Percentiles rank a stretch among this genome's conserved stretches.
These are phyloP conservation scores for Wickerhamomyces xylosicus DNA, from an alignment of 805 yeast species.

Conservation along the genomic window DNA sequence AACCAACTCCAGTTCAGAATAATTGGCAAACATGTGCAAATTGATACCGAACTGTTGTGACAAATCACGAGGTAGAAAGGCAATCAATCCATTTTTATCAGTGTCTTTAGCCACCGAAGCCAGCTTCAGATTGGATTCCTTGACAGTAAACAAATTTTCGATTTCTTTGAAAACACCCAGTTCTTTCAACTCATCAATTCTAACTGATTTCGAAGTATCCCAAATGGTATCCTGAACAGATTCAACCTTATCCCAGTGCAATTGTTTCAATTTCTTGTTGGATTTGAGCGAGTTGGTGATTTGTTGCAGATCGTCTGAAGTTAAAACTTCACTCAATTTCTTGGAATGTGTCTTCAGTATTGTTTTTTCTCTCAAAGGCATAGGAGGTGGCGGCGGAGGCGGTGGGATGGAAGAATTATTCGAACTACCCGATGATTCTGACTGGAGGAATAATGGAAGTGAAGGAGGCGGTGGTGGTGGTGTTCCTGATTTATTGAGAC, in stretches of 20 bases:
- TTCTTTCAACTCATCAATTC: slow-evolving; percentile 54
- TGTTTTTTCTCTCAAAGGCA: slow-evolving; percentile 3
- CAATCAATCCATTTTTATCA: slow-evolving; percentile 27
- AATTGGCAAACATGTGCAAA: slow-evolving; percentile 61
- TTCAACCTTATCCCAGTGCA: slow-evolving; percentile 95
- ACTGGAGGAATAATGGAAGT: slow-evolving; percentile 10
- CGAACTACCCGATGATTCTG: not conserved
- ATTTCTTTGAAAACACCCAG: slow-evolving; percentile 78
- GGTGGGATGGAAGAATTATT: slow-evolving; percentile 1
- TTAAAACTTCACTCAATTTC: not conserved
- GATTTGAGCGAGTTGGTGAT: slow-evolving; percentile 8
- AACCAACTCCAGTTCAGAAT: slow-evolving; percentile 58
- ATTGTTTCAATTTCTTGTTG: slow-evolving; percentile 68
- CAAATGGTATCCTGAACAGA: slow-evolving; percentile 80
- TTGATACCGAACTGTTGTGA: slow-evolving; percentile 95
- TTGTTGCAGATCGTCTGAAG: slow-evolving; percentile 3
- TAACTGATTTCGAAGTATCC: slow-evolving; percentile 51
- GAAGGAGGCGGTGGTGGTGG: slow-evolving; percentile 25
- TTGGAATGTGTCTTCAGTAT: slow-evolving; percentile 1
- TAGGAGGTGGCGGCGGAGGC: slow-evolving; percentile 26
- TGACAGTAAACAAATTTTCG: slow-evolving; percentile 82
- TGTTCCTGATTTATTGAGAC: slow-evolving; percentile 6
- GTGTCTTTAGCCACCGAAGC: slow-evolving; percentile 2
- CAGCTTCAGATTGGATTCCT: slow-evolving; percentile 38
- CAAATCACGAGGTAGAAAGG: slow-evolving; percentile 71